Conservation (phyloP, 192 early-diverging fungal genomes). For the Coemansia sp. region DNA sequence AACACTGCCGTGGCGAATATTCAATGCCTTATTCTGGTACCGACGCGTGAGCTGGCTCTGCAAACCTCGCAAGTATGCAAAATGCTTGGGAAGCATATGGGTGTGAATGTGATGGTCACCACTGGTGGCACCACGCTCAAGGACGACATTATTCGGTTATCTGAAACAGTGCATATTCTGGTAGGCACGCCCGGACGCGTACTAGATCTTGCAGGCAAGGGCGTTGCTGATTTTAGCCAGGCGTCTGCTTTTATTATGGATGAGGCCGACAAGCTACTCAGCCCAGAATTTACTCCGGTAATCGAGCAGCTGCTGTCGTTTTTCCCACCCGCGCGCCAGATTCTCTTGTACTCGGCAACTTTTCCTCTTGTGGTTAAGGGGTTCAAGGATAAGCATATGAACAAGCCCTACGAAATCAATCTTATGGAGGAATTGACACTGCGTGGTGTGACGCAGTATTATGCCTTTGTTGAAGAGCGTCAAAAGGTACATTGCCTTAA, state of each 20-base stretch:
- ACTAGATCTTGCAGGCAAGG: slow-evolving; percentile 93
- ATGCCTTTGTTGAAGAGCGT: slow-evolving; percentile 97
- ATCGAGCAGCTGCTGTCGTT: slow-evolving; percentile 94
- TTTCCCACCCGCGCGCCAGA: slow-evolving; percentile 87
- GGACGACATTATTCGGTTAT: slow-evolving; percentile 96
- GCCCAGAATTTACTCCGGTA: slow-evolving; percentile 97
- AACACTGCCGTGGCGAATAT: slow-evolving; percentile 81
- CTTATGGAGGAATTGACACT: slow-evolving; percentile 99
- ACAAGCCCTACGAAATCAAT: slow-evolving; percentile 98
- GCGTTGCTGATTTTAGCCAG: slow-evolving; percentile 86
- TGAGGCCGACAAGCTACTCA: slow-evolving; percentile 97
- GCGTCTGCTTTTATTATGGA: slow-evolving; percentile 96
- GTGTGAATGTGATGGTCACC: slow-evolving; percentile 97
- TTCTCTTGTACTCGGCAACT: slow-evolving; percentile 95
- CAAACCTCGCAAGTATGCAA: slow-evolving; percentile 99
- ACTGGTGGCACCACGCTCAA: slow-evolving; percentile 97
- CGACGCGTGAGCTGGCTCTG: slow-evolving; percentile 95
- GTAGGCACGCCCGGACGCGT: slow-evolving; percentile 98
- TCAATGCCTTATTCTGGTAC: slow-evolving; percentile 92
- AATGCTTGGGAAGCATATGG: slow-evolving; percentile 94
- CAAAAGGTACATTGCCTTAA: slow-evolving; percentile 97
- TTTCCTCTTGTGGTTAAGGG: slow-evolving; percentile 97
- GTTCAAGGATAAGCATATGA: slow-evolving; percentile 96
- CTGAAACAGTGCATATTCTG: slow-evolving; percentile 91
- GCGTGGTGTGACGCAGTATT: slow-evolving; percentile 98